These are phyloP conservation scores for Mallotus repandus DNA, from an alignment of 441 rosid genomes.

Conservation along the genomic window DNA sequence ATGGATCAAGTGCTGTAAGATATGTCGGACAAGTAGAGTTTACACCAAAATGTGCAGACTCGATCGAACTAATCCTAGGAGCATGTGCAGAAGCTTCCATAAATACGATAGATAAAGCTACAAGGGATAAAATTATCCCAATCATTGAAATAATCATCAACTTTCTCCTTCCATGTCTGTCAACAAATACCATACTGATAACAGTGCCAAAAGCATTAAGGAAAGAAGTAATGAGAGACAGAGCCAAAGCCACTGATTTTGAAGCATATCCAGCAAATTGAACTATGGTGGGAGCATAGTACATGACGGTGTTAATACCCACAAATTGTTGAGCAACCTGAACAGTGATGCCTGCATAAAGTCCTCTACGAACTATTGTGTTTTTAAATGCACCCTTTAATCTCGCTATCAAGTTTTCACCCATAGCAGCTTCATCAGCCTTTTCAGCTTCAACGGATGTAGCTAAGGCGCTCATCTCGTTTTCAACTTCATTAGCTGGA, in stretches of 20 bases:
- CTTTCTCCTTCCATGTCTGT: conserved; percentile 61
- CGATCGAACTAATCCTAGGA: conserved; percentile 36
- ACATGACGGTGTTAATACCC: conserved; percentile 79
- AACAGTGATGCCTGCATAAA: conserved; percentile 61
- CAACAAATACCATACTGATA: conserved; percentile 60
- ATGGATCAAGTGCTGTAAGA: conserved; percentile 12
- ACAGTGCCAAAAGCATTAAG: conserved; percentile 64
- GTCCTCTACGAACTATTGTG: conserved; percentile 53
- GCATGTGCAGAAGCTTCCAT: conserved; percentile 51
- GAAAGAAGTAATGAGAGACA: conserved; percentile 64
- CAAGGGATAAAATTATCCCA: conserved; percentile 52
- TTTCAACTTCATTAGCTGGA: conserved; percentile 52
- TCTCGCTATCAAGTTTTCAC: conserved; percentile 39
- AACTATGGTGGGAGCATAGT: conserved; percentile 59
- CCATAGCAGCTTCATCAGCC: conserved; percentile 41
- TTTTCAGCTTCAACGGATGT: conserved; percentile 54
- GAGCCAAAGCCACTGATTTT: conserved; percentile 59
- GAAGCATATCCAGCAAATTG: conserved; percentile 62
- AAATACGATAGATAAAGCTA: conserved; percentile 43
- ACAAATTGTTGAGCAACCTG: conserved; percentile 76
- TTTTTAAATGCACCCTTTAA: conserved; percentile 56
- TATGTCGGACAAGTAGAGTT: conserved; percentile 61
- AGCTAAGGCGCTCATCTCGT: conserved; percentile 46
- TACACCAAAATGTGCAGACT: conserved; percentile 39
- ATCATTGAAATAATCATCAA: conserved; percentile 58